A percentile compares a stretch with the other conserved stretches of the same genome.
These are phyloP conservation scores for Meredithiella fracta DNA, from an alignment of 2,329 filamentous ascomycete species.

Conservation along the genomic window DNA sequence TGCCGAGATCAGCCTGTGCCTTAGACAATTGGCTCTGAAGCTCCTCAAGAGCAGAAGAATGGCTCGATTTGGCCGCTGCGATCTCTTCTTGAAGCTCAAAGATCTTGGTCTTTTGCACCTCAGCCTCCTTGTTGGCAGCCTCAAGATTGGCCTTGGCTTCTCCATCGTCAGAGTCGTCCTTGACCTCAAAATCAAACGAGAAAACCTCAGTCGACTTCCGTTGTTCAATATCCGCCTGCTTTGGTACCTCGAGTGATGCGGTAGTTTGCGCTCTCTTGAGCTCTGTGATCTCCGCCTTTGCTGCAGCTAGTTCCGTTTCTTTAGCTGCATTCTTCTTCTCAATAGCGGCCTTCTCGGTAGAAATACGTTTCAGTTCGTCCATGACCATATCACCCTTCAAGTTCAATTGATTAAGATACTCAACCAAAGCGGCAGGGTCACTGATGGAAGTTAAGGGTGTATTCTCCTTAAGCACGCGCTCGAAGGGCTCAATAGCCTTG, in stretches of 20 bases:
- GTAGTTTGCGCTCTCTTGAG: conserved; percentile 17
- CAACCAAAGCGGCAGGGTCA: conserved; percentile 68
- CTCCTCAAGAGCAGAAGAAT: conserved; percentile 46
- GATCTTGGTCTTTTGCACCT: conserved; percentile 53
- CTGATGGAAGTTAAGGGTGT: conserved; percentile 79
- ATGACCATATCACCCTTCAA: conserved; percentile 82
- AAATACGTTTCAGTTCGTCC: conserved; percentile 79
- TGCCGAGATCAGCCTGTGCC: too few relatives aligned
- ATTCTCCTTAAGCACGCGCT: conserved; percentile 76
- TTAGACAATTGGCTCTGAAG: conserved; percentile 32
- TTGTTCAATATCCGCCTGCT: conserved; percentile 20
- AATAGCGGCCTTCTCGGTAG: conserved; percentile 61
- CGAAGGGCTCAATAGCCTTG: conserved; percentile 80
- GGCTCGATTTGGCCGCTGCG: conserved; percentile 53
- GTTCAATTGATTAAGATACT: conserved; percentile 78
- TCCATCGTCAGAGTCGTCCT: conserved; percentile 29
- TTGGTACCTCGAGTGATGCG: conserved; percentile 15
- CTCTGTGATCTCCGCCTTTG: conserved; percentile 34
- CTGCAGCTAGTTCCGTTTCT: conserved; percentile 22
- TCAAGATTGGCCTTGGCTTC: not conserved
- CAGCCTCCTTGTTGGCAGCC: conserved; percentile 16
- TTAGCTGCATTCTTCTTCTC: conserved; percentile 52
- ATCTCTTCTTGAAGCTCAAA: conserved; percentile 53
- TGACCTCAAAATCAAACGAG: conserved; percentile 78
- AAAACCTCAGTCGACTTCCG: conserved; percentile 50